Conservation (phyloP, 108 stramenopile species). For the Bacterosira constricta region DNA sequence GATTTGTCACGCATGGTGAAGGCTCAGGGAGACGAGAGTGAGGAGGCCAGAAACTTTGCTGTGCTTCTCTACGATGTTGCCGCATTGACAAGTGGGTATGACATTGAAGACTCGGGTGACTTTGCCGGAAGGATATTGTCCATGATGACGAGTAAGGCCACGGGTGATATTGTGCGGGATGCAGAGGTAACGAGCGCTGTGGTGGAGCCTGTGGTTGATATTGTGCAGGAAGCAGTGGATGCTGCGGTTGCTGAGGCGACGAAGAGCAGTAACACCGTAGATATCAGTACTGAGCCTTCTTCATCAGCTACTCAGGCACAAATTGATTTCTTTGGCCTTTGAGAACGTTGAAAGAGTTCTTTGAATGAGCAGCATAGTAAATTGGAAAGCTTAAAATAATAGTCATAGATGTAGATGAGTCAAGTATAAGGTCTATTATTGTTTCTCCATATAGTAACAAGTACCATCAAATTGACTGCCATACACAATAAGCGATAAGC, state of each 20-base stretch:
- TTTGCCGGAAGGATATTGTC: constrained; percentile 89
- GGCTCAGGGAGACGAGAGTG: constrained; percentile 51
- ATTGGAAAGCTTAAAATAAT: too few species aligned
- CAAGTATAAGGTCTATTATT: too few species aligned
- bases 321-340: too few species aligned
- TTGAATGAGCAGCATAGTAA: too few species aligned
- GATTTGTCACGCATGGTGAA: constrained; percentile 72
- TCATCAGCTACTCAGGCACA: too few species aligned
- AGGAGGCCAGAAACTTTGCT: constrained; percentile 78
- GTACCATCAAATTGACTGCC: too few species aligned
- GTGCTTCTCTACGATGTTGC: constrained; percentile 93
- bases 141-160: constrained; percentile 68
- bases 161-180: constrained; percentile 35
- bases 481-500: too few species aligned
- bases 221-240: neutral
- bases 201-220: constrained; percentile 12
- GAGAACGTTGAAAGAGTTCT: too few species aligned
- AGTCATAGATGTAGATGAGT: too few species aligned
- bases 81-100: constrained; percentile 95
- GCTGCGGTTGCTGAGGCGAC: neutral
- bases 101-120: constrained; percentile 81
- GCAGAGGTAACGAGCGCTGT: constrained; percentile 31
- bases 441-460: too few species aligned
- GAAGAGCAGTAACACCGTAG: too few species aligned
- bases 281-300: too few species aligned